These are phyloP conservation scores for Elaeis oleifera DNA, from an alignment of 202 grass and related monocot genomes.

Conservation along the genomic window DNA sequence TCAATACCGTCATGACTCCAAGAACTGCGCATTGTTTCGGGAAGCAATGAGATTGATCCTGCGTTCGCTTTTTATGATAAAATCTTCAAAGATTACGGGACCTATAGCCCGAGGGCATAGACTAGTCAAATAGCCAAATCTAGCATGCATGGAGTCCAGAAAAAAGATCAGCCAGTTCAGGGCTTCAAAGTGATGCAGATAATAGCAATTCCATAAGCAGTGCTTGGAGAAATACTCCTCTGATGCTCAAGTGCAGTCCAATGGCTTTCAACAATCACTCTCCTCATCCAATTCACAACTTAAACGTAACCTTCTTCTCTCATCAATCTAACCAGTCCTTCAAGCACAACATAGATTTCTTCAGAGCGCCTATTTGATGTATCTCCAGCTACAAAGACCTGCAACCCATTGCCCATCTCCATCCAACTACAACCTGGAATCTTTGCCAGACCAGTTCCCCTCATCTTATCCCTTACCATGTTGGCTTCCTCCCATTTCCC, in stretches of 20 bases:
- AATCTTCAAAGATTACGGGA: too few relatives aligned
- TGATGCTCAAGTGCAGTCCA: not conserved
- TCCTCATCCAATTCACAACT: slow-evolving; percentile 27
- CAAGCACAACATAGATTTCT: slow-evolving; percentile 23
- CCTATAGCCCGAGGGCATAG: too few relatives aligned
- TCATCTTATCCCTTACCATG: slow-evolving; percentile 44
- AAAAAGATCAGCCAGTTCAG: too few relatives aligned
- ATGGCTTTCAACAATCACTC: not conserved
- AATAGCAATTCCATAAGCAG: too few relatives aligned
- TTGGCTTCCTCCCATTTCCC: slow-evolving; percentile 67
- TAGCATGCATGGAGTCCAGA: too few relatives aligned
- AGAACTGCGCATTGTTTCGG: too few relatives aligned
- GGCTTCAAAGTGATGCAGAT: too few relatives aligned
- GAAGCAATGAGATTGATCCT: too few relatives aligned
- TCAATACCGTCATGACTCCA: too few relatives aligned
- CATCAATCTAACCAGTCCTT: slow-evolving; percentile 28
- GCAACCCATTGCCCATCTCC: slow-evolving; percentile 23
- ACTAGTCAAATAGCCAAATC: too few relatives aligned
- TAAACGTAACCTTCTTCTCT: slow-evolving; percentile 26
- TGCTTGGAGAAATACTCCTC: too few relatives aligned
- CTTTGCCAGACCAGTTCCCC: slow-evolving; percentile 45
- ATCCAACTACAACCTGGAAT: slow-evolving; percentile 60
- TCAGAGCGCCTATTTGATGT: slow-evolving; percentile 1
- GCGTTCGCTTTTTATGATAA: too few relatives aligned
- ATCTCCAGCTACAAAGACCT: slow-evolving; percentile 32